Evolutionary conservation across 176 grass and related monocot species (phyloP), one percentile per base, ranked within the genome.

Genomic region (Guadua angustifolia): DNA sequence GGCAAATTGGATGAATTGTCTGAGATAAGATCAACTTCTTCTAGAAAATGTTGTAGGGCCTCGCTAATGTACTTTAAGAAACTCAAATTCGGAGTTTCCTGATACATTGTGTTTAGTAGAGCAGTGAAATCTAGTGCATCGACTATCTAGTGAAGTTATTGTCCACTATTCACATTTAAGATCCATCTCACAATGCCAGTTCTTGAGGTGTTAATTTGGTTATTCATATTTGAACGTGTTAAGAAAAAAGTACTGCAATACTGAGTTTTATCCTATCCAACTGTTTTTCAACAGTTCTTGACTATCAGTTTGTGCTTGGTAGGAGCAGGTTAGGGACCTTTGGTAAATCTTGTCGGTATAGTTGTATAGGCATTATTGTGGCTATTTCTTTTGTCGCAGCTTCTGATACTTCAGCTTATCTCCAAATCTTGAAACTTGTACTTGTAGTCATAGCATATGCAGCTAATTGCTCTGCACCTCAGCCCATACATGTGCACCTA

Each of bases 171-270:
- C 32, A 74, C n/a, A 71, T 62, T 52, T 78, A 13, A 73, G 24
- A 64, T 73, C 21, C 26, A 88, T 57, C 59, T 35, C 74, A 32
- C 58, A 40, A 29, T 65, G 25, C 21, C 57, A 66, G 38, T 84
- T 66, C 55, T 52, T 71, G 24, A 53, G 43, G 22, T 25, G 17
- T 22, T 66, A 7, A 74, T 29, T 55, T 49, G 44, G 11, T 50
- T 10, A 47, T 22, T 79, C 25, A 26, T 80, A 79, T 7, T 56
- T 79, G 19, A 55, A 35, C 1, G 19, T 46, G 17, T 19, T 39
- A 26, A 17, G 36, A 14, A 73, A 33, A 66, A 13, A 17, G n/a
- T 44, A 15, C 44, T 33, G 22, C 1, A 68, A 13, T 57, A 51
- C 17, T 66, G n/a, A 16, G 24, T 29, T 35, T 66, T 66, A 33